phyloP scores from a whole-genome alignment of 768 basidiomycete genomes.

The Leccinum disarticulatum region DNA sequence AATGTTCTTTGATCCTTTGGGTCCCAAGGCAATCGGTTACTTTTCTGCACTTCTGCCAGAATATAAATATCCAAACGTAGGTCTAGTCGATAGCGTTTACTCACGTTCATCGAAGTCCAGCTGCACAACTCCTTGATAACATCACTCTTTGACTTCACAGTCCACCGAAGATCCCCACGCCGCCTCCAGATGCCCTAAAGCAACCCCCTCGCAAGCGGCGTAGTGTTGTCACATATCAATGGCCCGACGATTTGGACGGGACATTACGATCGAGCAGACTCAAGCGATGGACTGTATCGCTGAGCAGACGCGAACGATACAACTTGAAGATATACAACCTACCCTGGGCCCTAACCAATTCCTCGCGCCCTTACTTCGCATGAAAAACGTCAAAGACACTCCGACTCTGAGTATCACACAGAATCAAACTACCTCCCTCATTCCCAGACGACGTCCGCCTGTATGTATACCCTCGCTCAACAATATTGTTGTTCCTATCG shows the following conservation, averaged over 20 bases:
- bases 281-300: constrained; percentile 70
- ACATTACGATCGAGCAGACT: constrained; percentile 61
- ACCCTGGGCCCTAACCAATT: constrained; percentile 21
- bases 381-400: too few relatives aligned
- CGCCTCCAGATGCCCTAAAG: constrained; percentile 61
- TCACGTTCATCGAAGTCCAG: constrained; percentile 50
- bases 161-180: constrained; percentile 68
- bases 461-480: constrained; percentile 36
- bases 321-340: constrained; percentile 64
- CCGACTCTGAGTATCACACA: too few relatives aligned
- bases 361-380: too few relatives aligned
- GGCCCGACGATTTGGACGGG: constrained; percentile 55
- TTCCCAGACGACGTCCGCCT: constrained; percentile 2
- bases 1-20: too few relatives aligned
- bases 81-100: not conserved
- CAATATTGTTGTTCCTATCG: constrained; percentile 36
- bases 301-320: constrained; percentile 67
- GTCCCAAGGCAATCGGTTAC: too few relatives aligned
- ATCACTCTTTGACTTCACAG: constrained; percentile 77
- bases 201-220: constrained; percentile 67
- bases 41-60: too few relatives aligned
- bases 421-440: too few relatives aligned
- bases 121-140: constrained; percentile 84
- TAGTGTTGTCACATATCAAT: constrained; percentile 67
- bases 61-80: too few relatives aligned